These are phyloP conservation scores for Periconia sp. DNA, from an alignment of 2,329 filamentous ascomycete species.

Conservation along the genomic window DNA sequence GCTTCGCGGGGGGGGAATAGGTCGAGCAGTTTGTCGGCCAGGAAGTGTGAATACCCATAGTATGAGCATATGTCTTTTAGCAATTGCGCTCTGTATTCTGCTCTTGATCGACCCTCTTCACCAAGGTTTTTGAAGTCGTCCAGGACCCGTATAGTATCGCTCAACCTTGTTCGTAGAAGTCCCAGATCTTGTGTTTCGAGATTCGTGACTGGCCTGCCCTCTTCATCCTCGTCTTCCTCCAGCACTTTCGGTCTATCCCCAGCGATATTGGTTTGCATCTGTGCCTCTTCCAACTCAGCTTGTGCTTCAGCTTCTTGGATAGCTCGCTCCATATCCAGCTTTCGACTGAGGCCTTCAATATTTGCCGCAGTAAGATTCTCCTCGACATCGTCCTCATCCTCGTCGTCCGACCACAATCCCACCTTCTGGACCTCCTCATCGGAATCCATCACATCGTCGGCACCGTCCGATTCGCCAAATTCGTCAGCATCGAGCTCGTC, in stretches of 20 bases:
- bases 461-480: constrained; percentile 41
- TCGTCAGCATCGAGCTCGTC: constrained; percentile 43
- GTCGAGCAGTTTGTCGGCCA: constrained; percentile 94
- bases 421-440: constrained; percentile 42
- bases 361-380: constrained; percentile 93
- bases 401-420: constrained; percentile 93
- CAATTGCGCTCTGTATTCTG: constrained; percentile 85
- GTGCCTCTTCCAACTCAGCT: constrained; percentile 80
- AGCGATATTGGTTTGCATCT: constrained; percentile 90
- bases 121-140: constrained; percentile 83
- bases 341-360: constrained; percentile 86
- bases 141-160: constrained; percentile 87
- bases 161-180: constrained; percentile 83
- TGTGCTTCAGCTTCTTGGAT: constrained; percentile 81
- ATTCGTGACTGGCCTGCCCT: constrained; percentile 58
- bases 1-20: constrained; percentile 92
- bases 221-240: constrained; percentile 61
- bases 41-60: constrained; percentile 91
- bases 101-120: constrained; percentile 77
- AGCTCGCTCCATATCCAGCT: constrained; percentile 75
- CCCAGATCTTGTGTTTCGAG: constrained; percentile 83
- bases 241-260: constrained; percentile 71
- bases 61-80: constrained; percentile 92
- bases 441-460: constrained; percentile 60
- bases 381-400: constrained; percentile 87